Conservation (phyloP, 108 stramenopile species). For the Chaetoceros tenuissimus region DNA sequence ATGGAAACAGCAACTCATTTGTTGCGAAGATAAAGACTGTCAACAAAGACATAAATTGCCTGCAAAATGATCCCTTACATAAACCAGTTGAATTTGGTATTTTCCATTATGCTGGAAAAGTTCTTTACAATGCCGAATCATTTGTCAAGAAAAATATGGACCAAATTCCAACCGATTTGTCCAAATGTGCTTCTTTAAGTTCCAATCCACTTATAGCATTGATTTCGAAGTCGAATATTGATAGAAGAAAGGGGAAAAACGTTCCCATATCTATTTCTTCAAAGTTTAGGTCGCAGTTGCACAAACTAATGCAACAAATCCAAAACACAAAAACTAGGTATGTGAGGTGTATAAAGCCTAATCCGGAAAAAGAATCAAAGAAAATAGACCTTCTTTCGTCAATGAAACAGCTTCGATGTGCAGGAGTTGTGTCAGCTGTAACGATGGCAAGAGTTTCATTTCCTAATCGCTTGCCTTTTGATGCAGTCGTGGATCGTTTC, state of each 20-base stretch:
- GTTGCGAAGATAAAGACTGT: conserved; percentile 56
- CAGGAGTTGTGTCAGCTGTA: conserved; percentile 93
- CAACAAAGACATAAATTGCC: conserved; percentile 51
- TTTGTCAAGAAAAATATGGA: conserved; percentile 89
- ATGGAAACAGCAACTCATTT: conserved; percentile 80
- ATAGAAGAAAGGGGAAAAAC: conserved; percentile 46
- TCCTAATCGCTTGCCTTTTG: conserved; percentile 82
- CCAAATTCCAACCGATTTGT: conserved; percentile 65
- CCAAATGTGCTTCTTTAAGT: conserved; percentile 48
- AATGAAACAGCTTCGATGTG: conserved; percentile 91
- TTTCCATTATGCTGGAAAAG: conserved; percentile 91
- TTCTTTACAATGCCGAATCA: conserved; percentile 77
- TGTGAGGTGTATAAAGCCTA: conserved; percentile 88
- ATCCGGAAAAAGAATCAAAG: conserved; percentile 58
- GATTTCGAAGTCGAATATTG: conserved; percentile 20
- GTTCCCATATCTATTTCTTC: conserved; percentile 64
- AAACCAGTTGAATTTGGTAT: conserved; percentile 75
- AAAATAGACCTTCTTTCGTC: conserved; percentile 78
- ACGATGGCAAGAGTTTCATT: conserved; percentile 90
- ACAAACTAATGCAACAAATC: conserved; percentile 56
- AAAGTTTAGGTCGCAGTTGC: conserved; percentile 74
- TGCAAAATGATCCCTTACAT: conserved; percentile 40
- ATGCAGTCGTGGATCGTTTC: conserved; percentile 72
- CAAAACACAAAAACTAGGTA: conserved; percentile 69
- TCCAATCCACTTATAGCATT: conserved; percentile 51